These are phyloP conservation scores for Amphirosellinia nigrospora DNA, from an alignment of 495 filamentous ascomycete genomes.

Conservation along the genomic window DNA sequence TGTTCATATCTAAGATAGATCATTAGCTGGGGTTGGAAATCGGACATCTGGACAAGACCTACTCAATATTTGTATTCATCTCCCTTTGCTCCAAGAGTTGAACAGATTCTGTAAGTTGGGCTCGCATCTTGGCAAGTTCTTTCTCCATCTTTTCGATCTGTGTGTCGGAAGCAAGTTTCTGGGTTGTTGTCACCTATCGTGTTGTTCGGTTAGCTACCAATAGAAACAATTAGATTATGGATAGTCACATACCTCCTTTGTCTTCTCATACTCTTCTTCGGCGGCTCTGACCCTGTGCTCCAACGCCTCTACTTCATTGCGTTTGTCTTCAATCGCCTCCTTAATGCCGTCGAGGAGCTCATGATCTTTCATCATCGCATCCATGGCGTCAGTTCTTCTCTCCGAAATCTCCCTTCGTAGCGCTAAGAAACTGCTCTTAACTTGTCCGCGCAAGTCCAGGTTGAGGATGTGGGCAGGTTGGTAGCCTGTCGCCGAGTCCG, in stretches of 20 bases:
- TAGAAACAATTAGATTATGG: background rate
- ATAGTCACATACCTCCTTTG: slow-evolving; percentile 69
- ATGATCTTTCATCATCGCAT: slow-evolving; percentile 87
- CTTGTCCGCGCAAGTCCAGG: slow-evolving; percentile 78
- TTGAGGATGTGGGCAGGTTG: slow-evolving; percentile 86
- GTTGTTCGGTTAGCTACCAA: slow-evolving; percentile 3
- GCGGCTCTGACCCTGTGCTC: slow-evolving; percentile 83
- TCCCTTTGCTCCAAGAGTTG: slow-evolving; percentile 93
- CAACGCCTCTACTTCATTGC: slow-evolving; percentile 88
- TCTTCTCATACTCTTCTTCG: slow-evolving; percentile 92
- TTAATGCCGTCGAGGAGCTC: slow-evolving; percentile 91
- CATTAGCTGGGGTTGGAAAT: background rate
- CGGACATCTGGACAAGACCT: slow-evolving; percentile 40
- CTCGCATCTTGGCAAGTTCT: slow-evolving; percentile 90
- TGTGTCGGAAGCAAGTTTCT: slow-evolving; percentile 84
- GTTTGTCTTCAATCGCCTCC: slow-evolving; percentile 93
- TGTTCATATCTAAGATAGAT: slow-evolving; percentile 75
- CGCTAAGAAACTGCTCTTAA: slow-evolving; percentile 76
- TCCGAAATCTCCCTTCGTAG: slow-evolving; percentile 90
- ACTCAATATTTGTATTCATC: slow-evolving; percentile 97
- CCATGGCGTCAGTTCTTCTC: slow-evolving; percentile 77
- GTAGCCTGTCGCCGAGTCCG: slow-evolving; percentile 83
- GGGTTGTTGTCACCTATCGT: slow-evolving; percentile 70
- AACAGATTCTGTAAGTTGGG: slow-evolving; percentile 82
- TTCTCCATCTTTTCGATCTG: slow-evolving; percentile 99